phyloP scores from a whole-genome alignment of 768 basidiomycete species.

The Lentinula edodes region DNA sequence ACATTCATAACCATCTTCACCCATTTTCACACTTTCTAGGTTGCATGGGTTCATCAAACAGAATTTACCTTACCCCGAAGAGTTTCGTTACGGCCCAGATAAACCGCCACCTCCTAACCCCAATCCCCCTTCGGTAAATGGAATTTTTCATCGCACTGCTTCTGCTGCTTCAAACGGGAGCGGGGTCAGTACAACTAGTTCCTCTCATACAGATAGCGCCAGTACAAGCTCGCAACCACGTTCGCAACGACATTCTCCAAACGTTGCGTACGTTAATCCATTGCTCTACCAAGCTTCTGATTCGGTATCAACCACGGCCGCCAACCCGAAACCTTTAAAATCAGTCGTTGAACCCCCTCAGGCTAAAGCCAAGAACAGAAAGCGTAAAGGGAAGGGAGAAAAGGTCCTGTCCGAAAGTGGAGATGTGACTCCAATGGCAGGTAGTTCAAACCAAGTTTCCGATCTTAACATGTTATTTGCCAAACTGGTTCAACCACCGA shows the following conservation, averaged over 20 bases:
- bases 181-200: not conserved
- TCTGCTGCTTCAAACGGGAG: slow-evolving; percentile 6
- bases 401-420: not conserved
- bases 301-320: not conserved
- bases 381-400: not conserved
- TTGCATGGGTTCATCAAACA: slow-evolving; percentile 63
- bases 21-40: slow-evolving; percentile 16
- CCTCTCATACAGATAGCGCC: slow-evolving; percentile 3
- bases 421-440: not conserved
- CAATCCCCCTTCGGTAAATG: slow-evolving; percentile 21
- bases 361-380: not conserved
- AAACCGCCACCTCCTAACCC: slow-evolving; percentile 56
- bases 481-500: slow-evolving; percentile 21
- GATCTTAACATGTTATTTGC: slow-evolving; percentile 45
- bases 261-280: not conserved
- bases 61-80: slow-evolving; percentile 65
- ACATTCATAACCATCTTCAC: not conserved
- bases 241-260: not conserved
- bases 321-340: not conserved
- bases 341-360: not conserved
- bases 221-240: not conserved
- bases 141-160: slow-evolving; percentile 12
- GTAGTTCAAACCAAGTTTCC: slow-evolving; percentile 16
- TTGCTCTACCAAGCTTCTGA: not conserved
- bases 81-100: slow-evolving; percentile 65